phyloP scores from a whole-genome alignment of 1,139 yeast genomes.

The Sugiyamaella grinbergsii region DNA sequence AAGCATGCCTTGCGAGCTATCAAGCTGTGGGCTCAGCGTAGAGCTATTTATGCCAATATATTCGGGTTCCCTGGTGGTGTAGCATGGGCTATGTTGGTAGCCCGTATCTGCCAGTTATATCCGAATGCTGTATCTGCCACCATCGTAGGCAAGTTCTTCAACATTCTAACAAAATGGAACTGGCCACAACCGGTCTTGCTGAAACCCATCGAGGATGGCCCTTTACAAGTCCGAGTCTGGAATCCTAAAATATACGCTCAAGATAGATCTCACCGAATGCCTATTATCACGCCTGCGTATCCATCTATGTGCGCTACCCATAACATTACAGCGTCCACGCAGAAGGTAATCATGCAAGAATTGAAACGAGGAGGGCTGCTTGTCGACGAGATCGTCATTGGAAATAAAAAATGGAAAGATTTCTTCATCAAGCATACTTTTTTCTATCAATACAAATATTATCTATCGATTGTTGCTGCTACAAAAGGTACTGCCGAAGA shows the following conservation, averaged over 20 bases:
- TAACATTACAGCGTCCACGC: constrained; percentile 86
- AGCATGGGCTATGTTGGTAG: constrained; percentile 99
- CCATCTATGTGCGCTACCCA: constrained; percentile 99
- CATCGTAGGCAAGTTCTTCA: constrained; percentile 82
- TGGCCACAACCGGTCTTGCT: constrained; percentile 99
- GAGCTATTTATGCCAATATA: constrained; percentile 91
- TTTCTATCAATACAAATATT: constrained; percentile 81
- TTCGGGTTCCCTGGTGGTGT: constrained; percentile 99
- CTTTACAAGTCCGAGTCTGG: constrained; percentile 95
- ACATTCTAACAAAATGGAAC: constrained; percentile 83
- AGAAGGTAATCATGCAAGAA: constrained; percentile 73
- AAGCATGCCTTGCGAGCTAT: constrained; percentile 90
- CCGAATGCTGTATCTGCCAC: constrained; percentile 96
- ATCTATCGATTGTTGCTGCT: constrained; percentile 77
- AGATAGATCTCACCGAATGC: constrained; percentile 92
- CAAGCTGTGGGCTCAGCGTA: constrained; percentile 93
- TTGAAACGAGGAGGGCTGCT: constrained; percentile 71
- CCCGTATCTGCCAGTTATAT: constrained; percentile 91
- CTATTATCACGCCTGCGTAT: constrained; percentile 98
- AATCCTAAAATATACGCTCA: constrained; percentile 87
- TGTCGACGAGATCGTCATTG: constrained; percentile 66
- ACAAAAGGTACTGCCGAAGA: constrained; percentile 74
- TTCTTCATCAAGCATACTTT: constrained; percentile 77
- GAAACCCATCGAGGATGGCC: constrained; percentile 95
- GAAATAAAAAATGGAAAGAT: constrained; percentile 71